Base-by-base conservation (phyloP, 2,329 filamentous ascomycete species). In the Sporothrix euskadiensis region DNA sequence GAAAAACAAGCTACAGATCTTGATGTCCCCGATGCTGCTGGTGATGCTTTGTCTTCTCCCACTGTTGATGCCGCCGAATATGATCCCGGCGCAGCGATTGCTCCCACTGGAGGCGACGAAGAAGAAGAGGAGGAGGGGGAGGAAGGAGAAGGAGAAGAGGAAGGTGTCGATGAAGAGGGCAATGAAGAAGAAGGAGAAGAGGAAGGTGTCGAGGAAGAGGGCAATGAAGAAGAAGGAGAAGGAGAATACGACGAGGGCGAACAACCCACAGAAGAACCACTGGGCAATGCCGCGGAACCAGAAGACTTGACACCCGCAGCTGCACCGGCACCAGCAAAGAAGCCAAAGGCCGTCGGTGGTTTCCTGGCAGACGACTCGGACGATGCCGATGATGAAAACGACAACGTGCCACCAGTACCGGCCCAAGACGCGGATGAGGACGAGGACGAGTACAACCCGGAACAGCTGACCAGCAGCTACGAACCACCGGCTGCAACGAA, bases 361-460 rank as follows among this genome's bases (percentile, higher is more conserved):
- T 90, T 90, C 81, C 81, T 89, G 79, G 84, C 89, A 77, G 87
- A 86, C 79, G 88, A 86, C 71, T 89, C 87, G 41, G 88, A 89
- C 76, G 87, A 88, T 47, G 88, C 89, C 77, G 87, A 88, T 71
- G 81, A 83, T 57, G 61, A 73, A 8, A 44, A 39, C 41, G 61
- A 72, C 16, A 52, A 56, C 41, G 54, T 63, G 4, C 35, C 49
- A 9, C 44, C 69, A 16, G 72, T 22, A 19, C 54, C 44, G 1
- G 52, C 73, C 5, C 4, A 47, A 12, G 39, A 41, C 16, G 39
- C 10, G 16, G 69, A 47, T 12, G 71, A 66, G 8, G 65, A 72
- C 7, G 71, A 35, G 14, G 41, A 72, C 14, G 74, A 73, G 22
- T 74, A 73, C 30, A 61, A 74, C 26, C 75, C 74, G 3, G 41